phyloP scores from a whole-genome alignment of 352 stramenopile species.

The Phytophthora fragariae region DNA sequence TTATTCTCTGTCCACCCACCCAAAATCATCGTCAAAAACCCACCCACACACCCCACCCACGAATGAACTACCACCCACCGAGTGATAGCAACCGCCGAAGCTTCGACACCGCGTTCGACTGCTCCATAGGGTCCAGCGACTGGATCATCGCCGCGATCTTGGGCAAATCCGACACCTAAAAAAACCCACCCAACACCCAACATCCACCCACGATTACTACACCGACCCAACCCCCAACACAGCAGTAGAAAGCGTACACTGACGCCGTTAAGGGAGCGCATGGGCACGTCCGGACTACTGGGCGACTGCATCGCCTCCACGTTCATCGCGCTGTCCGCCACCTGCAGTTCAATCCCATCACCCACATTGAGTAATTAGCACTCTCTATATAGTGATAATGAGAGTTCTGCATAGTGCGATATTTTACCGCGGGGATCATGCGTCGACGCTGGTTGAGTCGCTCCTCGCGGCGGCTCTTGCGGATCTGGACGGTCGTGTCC shows the following conservation, averaged over 20 bases:
- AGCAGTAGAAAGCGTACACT: conserved; percentile 40
- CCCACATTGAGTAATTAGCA: neutral
- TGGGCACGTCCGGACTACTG: conserved; percentile 21
- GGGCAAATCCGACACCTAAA: conserved; percentile 93
- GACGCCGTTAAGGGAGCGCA: conserved; percentile 44
- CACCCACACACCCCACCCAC: neutral
- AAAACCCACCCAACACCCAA: neutral
- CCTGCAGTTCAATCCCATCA: conserved; percentile 4
- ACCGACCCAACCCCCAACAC: neutral
- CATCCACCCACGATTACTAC: conserved; percentile 2
- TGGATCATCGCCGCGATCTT: conserved; percentile 96
- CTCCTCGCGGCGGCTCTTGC: conserved; percentile 88
- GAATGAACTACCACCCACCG: conserved; percentile 45
- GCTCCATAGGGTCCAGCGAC: conserved; percentile 90
- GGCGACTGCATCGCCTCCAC: conserved; percentile 17
- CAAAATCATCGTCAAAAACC: conserved; percentile 5
- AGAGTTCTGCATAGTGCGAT: neutral
- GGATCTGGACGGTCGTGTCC: conserved; percentile 88
- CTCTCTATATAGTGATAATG: neutral
- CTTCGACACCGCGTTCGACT: conserved; percentile 96
- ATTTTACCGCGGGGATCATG: conserved; percentile 55
- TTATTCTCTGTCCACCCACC: conserved; percentile 88
- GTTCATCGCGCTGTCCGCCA: neutral
- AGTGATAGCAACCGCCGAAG: conserved; percentile 98
- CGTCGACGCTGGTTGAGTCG: conserved; percentile 86